Percentiles rank a stretch among this genome's conserved stretches.
These are phyloP conservation scores for Mikania micrantha DNA, from an alignment of 129 eudicot species.

Conservation along the genomic window DNA sequence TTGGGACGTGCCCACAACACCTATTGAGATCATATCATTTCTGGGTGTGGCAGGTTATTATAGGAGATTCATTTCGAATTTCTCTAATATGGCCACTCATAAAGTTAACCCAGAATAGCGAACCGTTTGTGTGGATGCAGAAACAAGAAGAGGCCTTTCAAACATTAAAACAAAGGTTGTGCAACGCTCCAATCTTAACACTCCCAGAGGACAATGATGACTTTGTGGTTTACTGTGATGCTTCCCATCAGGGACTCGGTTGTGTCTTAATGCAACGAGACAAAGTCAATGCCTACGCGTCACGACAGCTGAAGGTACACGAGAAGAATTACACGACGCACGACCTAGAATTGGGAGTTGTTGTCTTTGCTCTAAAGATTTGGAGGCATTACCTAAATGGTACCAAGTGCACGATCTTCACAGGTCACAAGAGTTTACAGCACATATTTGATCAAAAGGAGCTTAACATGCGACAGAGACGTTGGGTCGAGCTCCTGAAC, in stretches of 20 bases:
- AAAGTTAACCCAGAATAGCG: too few relatives aligned
- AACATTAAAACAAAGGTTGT: too few relatives aligned
- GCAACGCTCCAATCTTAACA: too few relatives aligned
- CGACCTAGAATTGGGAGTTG: not conserved
- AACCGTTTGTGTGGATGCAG: too few relatives aligned
- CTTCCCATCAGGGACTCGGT: not conserved
- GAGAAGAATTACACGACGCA: not conserved
- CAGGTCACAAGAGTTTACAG: not conserved
- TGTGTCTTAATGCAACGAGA: not conserved
- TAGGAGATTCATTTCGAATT: too few relatives aligned
- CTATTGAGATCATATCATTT: too few relatives aligned
- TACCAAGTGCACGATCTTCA: not conserved
- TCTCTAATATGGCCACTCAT: too few relatives aligned
- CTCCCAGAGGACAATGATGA: not conserved
- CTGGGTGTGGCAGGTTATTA: too few relatives aligned
- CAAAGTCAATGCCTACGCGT: not conserved
- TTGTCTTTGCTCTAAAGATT: not conserved
- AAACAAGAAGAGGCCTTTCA: too few relatives aligned
- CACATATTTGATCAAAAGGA: not conserved
- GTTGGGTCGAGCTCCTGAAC: not conserved
- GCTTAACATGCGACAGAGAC: not conserved
- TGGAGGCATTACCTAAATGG: not conserved
- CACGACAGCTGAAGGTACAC: not conserved
- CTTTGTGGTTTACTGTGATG: not conserved
- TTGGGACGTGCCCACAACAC: too few relatives aligned